Percentiles rank a stretch among this genome's conserved stretches.
Conservation (phyloP, 345 rosid genomes). For the Salix viminalis region DNA sequence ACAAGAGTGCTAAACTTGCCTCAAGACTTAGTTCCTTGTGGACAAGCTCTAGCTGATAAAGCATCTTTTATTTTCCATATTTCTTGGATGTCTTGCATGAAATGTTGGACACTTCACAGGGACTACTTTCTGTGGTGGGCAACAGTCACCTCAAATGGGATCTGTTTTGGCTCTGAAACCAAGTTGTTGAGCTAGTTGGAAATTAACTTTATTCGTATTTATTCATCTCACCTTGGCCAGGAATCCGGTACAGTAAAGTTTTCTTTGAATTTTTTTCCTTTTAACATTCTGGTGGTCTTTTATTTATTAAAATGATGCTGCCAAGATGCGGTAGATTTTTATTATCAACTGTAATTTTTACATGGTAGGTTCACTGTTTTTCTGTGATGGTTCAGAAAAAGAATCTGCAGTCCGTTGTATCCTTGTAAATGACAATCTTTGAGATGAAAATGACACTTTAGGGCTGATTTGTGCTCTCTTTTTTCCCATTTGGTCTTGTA, state of each 20-base stretch:
- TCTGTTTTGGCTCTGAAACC: constrained; percentile 11
- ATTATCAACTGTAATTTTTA: neutral
- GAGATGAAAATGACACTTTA: constrained; percentile 3
- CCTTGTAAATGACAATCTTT: constrained; percentile 27
- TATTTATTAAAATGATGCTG: constrained; percentile 6
- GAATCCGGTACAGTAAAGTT: constrained; percentile 6
- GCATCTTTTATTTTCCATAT: constrained; percentile 3
- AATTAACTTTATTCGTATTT: neutral
- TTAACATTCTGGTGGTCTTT: constrained; percentile 11
- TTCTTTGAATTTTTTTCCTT: neutral
- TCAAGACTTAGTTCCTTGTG: constrained; percentile 73
- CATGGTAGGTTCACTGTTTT: constrained; percentile 17
- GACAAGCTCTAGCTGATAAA: constrained; percentile 59
- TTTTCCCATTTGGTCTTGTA: neutral
- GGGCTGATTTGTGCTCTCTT: constrained; percentile 2
- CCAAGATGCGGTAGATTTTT: constrained; percentile 4
- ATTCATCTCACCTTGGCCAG: neutral
- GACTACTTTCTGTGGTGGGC: neutral
- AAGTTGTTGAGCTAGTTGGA: constrained; percentile 6
- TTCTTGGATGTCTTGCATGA: constrained; percentile 1
- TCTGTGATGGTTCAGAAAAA: constrained; percentile 3
- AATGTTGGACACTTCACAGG: neutral
- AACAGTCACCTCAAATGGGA: constrained; percentile 2
- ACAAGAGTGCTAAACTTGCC: constrained; percentile 89
- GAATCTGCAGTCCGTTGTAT: constrained; percentile 4